Evolutionary conservation across 257 asterid genomes (phyloP), one percentile per base, ranked within the genome.

Genomic region (Vinca minor): DNA sequence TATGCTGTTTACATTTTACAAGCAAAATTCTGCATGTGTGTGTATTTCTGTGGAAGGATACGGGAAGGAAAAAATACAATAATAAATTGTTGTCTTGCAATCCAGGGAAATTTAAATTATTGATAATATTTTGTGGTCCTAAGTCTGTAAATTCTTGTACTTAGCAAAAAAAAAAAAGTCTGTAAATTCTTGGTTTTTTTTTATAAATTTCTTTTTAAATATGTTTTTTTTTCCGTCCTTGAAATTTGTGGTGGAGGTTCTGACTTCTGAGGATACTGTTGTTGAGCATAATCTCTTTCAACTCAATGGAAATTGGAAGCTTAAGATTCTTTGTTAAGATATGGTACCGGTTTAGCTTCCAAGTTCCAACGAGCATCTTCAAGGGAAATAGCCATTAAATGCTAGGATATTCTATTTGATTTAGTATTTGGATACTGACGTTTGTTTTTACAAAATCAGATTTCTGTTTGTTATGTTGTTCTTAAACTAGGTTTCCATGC

Each of bases 401-500:
- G 34, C 64, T 32, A 14, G 29, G 17, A 25, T 42, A 17, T 38
- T 38, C 47, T 39, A 4, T 39, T 55, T 56, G n/a, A 18, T 17
- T 25, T 15, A 29, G 3, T 13, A 44, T 60, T 60, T 35, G 26
- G 25, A 63, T 61, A 10, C 2, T 20, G 11, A 12, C 17, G 4
- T 62, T 57, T 31, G 4, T 32, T 44, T 42, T 45, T 45, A 25
- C 62, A 65, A 42, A n/a, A 10, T 23, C 25, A 31, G 50, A 44
- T 23, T 44, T 45, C 46, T 52, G n/a, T 67, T 63, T 50, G 39
- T 26, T 47, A 4, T 18, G 35, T 11, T 18, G 35, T 11, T 18
- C 59, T 65, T 59, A 52, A 67, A 20, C 44, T 39, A 46, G 44
- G 29, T 73, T 71, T 49, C 48, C 26, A 10, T 78, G 77, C 81